Evolutionary conservation across 495 filamentous ascomycete species (phyloP), one percentile per base, ranked within the genome.

Genomic region (Penicillium tannophilum): DNA sequence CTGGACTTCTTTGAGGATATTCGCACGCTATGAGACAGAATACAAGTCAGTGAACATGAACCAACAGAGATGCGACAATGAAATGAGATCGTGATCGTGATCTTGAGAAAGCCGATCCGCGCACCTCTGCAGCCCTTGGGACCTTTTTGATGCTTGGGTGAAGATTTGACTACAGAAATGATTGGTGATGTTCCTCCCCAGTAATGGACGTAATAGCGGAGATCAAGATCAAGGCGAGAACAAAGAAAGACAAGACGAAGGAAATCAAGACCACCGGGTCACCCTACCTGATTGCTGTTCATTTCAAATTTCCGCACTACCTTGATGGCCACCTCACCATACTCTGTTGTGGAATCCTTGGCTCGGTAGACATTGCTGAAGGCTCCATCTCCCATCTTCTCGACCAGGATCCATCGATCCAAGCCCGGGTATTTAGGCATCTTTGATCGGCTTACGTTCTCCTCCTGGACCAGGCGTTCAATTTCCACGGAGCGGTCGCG

Each of bases 341-440:
- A 81, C 52, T 88, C 77, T 20, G 87, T 86, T 5, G 75, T 78
- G 33, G 77, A 80, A 72, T 98, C 95, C 57, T 79, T 81, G 17
- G 95, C 94, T 4, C 90, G 86, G 72, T 97, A 98, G 55, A 98
- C 94, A 60, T 98, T 98, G 80, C 93, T 97, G 81, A 98, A 98
- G 44, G 94, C 94, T 52, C 94, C 94, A 65, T 98, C 94, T 53
- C 94, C 94, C 94, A 98, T 98, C 81, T 98, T 98, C 74, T 98
- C 93, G 41, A 96, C 6, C 43, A 98, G 72, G 54, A 88, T 85
- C 88, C 89, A 98, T 63, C 94, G 81, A 58, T 98, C 95, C 23
- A 98, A 76, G 36, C 93, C 93, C 6, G 94, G 93, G 67, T 98
- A 98, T 61, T 77, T 86, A 28, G 95, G 94, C 71, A 98, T 85